These are phyloP conservation scores for Akanthomyces muscarius DNA, from an alignment of 2,329 filamentous ascomycete genomes.

Conservation along the genomic window DNA sequence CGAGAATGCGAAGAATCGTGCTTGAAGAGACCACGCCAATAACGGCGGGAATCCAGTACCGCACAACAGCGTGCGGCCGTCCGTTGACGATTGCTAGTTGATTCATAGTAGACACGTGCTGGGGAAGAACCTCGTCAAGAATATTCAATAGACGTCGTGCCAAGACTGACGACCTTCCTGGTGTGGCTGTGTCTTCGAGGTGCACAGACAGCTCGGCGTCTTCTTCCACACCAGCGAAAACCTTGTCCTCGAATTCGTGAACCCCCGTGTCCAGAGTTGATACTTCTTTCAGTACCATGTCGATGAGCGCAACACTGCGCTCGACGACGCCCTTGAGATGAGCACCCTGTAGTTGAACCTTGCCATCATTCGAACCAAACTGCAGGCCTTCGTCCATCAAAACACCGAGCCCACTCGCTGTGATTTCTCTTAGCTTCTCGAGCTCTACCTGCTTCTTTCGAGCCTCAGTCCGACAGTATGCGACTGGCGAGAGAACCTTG, in stretches of 20 bases:
- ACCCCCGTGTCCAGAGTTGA: slow-evolving; percentile 59
- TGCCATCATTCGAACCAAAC: slow-evolving; percentile 58
- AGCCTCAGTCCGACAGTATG: slow-evolving; percentile 69
- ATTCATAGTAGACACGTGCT: slow-evolving; percentile 57
- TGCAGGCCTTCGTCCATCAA: slow-evolving; percentile 81
- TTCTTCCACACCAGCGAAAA: slow-evolving; percentile 59
- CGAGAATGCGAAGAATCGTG: slow-evolving; percentile 75
- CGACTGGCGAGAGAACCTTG: slow-evolving; percentile 73
- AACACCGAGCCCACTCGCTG: slow-evolving; percentile 80
- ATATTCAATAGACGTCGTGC: slow-evolving; percentile 65
- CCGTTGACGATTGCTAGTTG: slow-evolving; percentile 62
- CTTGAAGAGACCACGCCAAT: slow-evolving; percentile 75
- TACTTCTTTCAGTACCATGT: slow-evolving; percentile 73
- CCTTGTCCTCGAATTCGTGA: slow-evolving; percentile 60
- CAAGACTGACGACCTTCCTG: slow-evolving; percentile 54
- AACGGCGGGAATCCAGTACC: slow-evolving; percentile 83
- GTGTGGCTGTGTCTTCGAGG: slow-evolving; percentile 41
- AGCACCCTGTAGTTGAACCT: slow-evolving; percentile 45
- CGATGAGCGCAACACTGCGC: slow-evolving; percentile 79
- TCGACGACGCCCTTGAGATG: slow-evolving; percentile 70
- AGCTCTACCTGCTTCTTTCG: slow-evolving; percentile 68
- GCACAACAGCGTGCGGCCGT: slow-evolving; percentile 67
- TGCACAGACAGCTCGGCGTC: slow-evolving; percentile 56
- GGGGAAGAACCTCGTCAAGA: slow-evolving; percentile 63
- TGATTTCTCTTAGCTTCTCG: slow-evolving; percentile 70